Conservation (phyloP, 768 basidiomycete genomes). For the Russula vinacea region DNA sequence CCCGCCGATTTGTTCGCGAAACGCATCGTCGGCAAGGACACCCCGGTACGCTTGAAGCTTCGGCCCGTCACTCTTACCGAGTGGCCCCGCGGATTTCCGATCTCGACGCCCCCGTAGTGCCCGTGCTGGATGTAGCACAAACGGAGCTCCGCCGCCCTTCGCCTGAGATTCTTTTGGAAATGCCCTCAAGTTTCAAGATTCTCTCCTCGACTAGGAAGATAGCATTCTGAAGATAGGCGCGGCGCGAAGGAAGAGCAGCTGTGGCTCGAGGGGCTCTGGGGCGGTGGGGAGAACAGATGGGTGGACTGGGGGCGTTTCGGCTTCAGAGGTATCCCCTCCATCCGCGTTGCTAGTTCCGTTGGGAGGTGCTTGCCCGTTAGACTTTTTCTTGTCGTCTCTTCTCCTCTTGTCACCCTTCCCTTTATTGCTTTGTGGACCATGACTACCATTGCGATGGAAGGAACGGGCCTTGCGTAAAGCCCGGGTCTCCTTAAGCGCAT, state of each 20-base stretch:
- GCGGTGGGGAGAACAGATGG: conserved; percentile 73
- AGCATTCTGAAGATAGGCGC: conserved; percentile 78
- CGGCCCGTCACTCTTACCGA: conserved; percentile 54
- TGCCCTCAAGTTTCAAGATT: conserved; percentile 65
- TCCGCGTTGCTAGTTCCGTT: conserved; percentile 60
- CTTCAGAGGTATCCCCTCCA: conserved; percentile 46
- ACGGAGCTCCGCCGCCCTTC: conserved; percentile 68
- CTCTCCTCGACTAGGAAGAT: conserved; percentile 70
- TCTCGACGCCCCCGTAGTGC: conserved; percentile 79
- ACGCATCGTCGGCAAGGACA: conserved; percentile 50
- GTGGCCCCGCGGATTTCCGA: conserved; percentile 75
- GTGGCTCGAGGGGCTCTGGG: conserved; percentile 84
- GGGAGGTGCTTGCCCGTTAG: conserved; percentile 64
- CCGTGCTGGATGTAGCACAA: conserved; percentile 74
- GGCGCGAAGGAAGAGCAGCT: conserved; percentile 81
- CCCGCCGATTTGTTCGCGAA: conserved; percentile 57
- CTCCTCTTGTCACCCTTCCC: conserved; percentile 57
- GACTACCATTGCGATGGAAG: conserved; percentile 48
- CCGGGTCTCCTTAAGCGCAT: conserved; percentile 75
- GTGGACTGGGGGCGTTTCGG: conserved; percentile 55
- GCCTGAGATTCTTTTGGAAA: conserved; percentile 53
- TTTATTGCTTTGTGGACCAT: conserved; percentile 40
- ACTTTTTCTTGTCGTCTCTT: conserved; percentile 39
- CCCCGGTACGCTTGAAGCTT: conserved; percentile 64
- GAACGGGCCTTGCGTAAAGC: conserved; percentile 62